A percentile compares a stretch with the other conserved stretches of the same genome.
Conservation (phyloP, 257 asterid species). For the Salvia hispanica region DNA sequence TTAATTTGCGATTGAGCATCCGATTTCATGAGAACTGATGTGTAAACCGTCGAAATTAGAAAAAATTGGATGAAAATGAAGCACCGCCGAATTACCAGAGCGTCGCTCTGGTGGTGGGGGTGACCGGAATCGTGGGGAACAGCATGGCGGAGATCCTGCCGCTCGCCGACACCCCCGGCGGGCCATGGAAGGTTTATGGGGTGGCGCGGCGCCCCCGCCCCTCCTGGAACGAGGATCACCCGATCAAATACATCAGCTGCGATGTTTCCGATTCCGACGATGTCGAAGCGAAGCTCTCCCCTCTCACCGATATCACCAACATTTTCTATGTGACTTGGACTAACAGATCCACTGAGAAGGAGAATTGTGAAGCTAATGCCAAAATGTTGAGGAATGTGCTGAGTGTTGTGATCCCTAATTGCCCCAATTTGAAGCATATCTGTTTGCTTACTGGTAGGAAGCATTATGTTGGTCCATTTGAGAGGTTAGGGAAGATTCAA, state of each 20-base stretch:
- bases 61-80: conserved; percentile 63
- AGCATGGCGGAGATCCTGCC: conserved; percentile 96
- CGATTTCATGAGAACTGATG: not conserved
- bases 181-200: conserved; percentile 97
- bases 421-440: conserved; percentile 67
- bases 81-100: conserved; percentile 64
- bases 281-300: conserved; percentile 54
- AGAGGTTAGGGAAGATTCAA: conserved; percentile 41
- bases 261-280: conserved; percentile 64
- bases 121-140: conserved; percentile 89
- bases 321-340: conserved; percentile 90
- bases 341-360: conserved; percentile 55
- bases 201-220: conserved; percentile 89
- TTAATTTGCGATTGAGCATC: not conserved
- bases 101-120: conserved; percentile 81
- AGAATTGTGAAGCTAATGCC: conserved; percentile 74
- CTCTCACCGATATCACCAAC: conserved; percentile 68
- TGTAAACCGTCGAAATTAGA: conserved; percentile 42
- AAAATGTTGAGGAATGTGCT: conserved; percentile 71
- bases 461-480: conserved; percentile 76
- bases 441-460: conserved; percentile 83
- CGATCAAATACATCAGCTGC: conserved; percentile 70
- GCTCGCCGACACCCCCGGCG: conserved; percentile 93
- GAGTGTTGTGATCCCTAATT: conserved; percentile 58
- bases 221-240: conserved; percentile 79